Conservation (phyloP, 495 filamentous ascomycete genomes). For the Tuber magnatum region DNA sequence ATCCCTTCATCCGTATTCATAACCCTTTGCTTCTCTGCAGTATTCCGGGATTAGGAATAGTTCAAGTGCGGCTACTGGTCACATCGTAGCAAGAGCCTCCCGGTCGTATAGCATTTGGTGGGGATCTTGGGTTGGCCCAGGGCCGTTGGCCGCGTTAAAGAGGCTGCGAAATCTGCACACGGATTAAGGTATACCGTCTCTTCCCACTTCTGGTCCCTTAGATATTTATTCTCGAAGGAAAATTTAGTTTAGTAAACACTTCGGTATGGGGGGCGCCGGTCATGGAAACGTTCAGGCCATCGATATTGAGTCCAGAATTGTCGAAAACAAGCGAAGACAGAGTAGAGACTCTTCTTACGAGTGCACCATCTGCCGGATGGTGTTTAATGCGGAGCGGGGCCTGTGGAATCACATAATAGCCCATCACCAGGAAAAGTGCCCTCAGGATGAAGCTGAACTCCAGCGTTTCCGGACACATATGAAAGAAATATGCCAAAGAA, state of each 20-base stretch:
- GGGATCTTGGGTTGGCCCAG: no score
- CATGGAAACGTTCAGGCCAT: neutral
- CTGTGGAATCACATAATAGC: constrained; percentile 4
- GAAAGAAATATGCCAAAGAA: constrained; percentile 18
- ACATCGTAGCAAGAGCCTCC: no score
- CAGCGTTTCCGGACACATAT: neutral
- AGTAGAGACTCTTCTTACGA: neutral
- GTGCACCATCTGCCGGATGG: neutral
- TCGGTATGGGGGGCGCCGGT: neutral
- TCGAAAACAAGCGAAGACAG: constrained; percentile 9
- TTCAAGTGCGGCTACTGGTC: no score
- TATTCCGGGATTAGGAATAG: no score
- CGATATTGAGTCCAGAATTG: constrained; percentile 14
- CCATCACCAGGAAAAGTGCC: neutral
- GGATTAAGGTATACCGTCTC: neutral
- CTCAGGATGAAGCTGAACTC: neutral
- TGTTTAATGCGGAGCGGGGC: neutral
- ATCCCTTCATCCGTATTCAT: no score
- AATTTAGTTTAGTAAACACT: neutral
- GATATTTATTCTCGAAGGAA: neutral
- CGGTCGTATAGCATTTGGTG: no score
- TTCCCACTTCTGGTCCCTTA: neutral
- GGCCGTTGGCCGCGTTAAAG: no score
- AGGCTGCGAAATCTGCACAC: no score
- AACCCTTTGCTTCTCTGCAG: no score